These are phyloP conservation scores for Russula foetens DNA, from an alignment of 768 basidiomycete genomes.

Conservation along the genomic window DNA sequence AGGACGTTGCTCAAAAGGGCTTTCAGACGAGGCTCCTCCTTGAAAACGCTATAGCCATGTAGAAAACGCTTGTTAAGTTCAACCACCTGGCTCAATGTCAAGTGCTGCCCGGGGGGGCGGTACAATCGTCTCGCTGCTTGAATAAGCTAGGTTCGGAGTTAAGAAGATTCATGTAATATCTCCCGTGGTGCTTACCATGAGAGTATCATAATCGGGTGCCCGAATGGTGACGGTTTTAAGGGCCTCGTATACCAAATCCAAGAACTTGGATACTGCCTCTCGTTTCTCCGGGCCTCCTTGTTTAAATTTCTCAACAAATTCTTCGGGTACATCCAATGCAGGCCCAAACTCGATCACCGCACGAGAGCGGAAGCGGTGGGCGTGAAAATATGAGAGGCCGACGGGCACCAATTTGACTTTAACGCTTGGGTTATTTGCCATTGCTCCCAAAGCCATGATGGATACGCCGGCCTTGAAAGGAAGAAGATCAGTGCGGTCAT, in stretches of 20 bases:
- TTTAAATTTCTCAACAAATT: slow-evolving; percentile 85
- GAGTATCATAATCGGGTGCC: slow-evolving; percentile 94
- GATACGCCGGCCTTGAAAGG: slow-evolving; percentile 97
- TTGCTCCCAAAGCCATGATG: slow-evolving; percentile 96
- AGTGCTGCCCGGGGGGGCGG: slow-evolving; percentile 85
- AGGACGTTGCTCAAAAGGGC: slow-evolving; percentile 70
- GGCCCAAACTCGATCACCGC: slow-evolving; percentile 96
- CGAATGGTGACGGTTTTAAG: slow-evolving; percentile 94
- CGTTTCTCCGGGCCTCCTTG: slow-evolving; percentile 82
- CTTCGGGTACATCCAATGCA: slow-evolving; percentile 85
- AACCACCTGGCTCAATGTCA: slow-evolving; percentile 90
- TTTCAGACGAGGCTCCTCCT: slow-evolving; percentile 83
- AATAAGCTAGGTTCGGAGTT: slow-evolving; percentile 53
- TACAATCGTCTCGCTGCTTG: slow-evolving; percentile 92
- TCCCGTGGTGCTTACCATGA: slow-evolving; percentile 65
- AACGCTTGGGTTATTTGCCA: slow-evolving; percentile 82
- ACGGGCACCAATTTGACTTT: slow-evolving; percentile 83
- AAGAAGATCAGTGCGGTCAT: slow-evolving; percentile 92
- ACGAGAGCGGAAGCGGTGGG: slow-evolving; percentile 80
- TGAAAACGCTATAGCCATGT: slow-evolving; percentile 86
- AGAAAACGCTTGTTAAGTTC: slow-evolving; percentile 89
- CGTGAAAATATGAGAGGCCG: slow-evolving; percentile 31
- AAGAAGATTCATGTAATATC: neutral
- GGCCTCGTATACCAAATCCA: slow-evolving; percentile 87
- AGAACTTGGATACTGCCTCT: slow-evolving; percentile 80